Conservation (phyloP, 2,329 filamentous ascomycete genomes). For the Colletotrichum shisoi region DNA sequence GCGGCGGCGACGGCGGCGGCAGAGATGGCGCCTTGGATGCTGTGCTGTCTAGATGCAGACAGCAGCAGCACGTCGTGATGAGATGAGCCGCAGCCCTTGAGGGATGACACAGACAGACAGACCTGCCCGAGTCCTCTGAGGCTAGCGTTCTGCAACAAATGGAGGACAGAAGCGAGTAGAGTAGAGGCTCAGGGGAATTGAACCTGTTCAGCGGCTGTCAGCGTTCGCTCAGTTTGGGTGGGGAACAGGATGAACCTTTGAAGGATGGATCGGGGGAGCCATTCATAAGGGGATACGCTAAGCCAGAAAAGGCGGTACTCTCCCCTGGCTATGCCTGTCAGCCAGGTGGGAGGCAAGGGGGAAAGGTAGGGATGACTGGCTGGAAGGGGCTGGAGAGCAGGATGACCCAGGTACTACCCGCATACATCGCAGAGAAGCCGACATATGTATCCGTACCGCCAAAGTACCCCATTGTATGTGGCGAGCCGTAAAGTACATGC, state of each 20-base stretch:
- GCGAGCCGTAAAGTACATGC: neutral
- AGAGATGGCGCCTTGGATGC: neutral
- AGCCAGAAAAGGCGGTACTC: conserved; percentile 23
- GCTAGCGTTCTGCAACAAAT: neutral
- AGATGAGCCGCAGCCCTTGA: too few species aligned
- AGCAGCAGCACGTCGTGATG: conserved; percentile 1
- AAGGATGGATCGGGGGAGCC: conserved; percentile 29
- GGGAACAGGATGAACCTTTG: conserved; percentile 23
- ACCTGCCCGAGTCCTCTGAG: neutral
- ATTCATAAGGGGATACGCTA: conserved; percentile 32
- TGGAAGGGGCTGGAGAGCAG: conserved; percentile 24
- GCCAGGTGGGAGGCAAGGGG: conserved; percentile 35
- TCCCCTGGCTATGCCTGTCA: conserved; percentile 31
- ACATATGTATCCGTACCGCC: neutral
- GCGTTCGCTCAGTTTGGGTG: conserved; percentile 24
- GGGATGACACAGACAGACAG: too few species aligned
- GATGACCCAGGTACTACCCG: conserved; percentile 4
- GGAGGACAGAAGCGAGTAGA: neutral
- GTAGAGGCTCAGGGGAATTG: too few species aligned
- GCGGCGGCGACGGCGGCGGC: neutral
- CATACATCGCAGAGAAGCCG: neutral
- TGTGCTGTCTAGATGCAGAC: neutral
- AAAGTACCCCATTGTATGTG: conserved; percentile 3
- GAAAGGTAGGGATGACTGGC: conserved; percentile 30
- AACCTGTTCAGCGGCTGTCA: conserved; percentile 25